phyloP scores from a whole-genome alignment of 257 asterid species.

The Leptodermis oblonga region DNA sequence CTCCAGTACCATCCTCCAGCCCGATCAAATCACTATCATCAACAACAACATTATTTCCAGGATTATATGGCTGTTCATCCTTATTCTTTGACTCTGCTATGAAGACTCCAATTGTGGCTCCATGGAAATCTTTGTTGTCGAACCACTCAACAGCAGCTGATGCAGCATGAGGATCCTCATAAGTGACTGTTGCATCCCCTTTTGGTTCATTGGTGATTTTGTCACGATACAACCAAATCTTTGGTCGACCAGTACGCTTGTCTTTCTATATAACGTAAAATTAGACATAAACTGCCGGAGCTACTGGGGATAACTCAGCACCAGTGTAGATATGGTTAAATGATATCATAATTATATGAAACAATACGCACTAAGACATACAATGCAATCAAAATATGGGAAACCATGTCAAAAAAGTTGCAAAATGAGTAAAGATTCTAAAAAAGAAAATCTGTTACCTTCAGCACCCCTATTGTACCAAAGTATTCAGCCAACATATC shows the following conservation, averaged over 20 bases:
- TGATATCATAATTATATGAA: background rate
- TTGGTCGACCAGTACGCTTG: constrained; percentile 90
- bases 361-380: background rate
- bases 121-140: constrained; percentile 92
- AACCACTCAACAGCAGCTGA: constrained; percentile 99
- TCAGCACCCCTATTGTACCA: constrained; percentile 93
- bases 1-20: constrained; percentile 53
- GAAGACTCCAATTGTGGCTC: constrained; percentile 73
- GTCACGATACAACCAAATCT: constrained; percentile 91
- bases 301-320: background rate
- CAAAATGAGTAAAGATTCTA: background rate
- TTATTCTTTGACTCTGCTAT: constrained; percentile 90
- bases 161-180: constrained; percentile 99
- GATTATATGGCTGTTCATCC: constrained; percentile 36
- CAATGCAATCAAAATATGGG: background rate
- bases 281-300: constrained; percentile 17
- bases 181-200: constrained; percentile 97
- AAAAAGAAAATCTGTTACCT: constrained; percentile 82
- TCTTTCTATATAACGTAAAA: constrained; percentile 56
- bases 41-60: constrained; percentile 35
- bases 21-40: constrained; percentile 38
- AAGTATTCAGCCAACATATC: constrained; percentile 90
- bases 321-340: background rate
- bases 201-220: constrained; percentile 90
- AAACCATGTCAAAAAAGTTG: background rate